These are phyloP conservation scores for Neocucurbitaria cava DNA, from an alignment of 2,329 filamentous ascomycete genomes.

Conservation along the genomic window DNA sequence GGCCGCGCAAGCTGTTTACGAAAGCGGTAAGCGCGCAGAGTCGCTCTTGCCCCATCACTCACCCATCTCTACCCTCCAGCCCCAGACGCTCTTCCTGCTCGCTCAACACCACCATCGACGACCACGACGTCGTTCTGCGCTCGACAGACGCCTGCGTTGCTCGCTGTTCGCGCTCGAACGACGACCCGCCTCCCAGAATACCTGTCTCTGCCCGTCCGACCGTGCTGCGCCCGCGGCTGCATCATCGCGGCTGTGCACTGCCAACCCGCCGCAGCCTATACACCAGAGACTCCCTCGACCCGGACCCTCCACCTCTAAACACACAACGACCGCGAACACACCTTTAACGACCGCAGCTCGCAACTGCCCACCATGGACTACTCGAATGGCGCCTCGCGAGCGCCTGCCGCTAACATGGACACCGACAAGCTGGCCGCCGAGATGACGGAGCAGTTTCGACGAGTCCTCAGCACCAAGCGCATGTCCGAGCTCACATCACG, in stretches of 20 bases:
- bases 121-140: constrained; percentile 12
- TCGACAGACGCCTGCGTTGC: constrained; percentile 13
- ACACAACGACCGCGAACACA: constrained; percentile 6
- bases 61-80: constrained; percentile 14
- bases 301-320: constrained; percentile 10
- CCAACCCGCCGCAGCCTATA: constrained; percentile 21
- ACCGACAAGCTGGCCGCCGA: constrained; percentile 67
- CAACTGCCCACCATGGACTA: constrained; percentile 43
- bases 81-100: constrained; percentile 7
- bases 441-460: constrained; percentile 83
- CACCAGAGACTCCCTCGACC: constrained; percentile 12
- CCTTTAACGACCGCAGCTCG: constrained; percentile 24
- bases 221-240: constrained; percentile 25
- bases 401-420: constrained; percentile 31
- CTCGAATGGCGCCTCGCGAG: constrained; percentile 39
- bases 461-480: constrained; percentile 83
- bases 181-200: constrained; percentile 16
- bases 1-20: constrained; percentile 17
- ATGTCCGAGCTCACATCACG: constrained; percentile 78
- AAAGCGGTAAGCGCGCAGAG: constrained; percentile 16
- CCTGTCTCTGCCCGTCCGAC: constrained; percentile 10
- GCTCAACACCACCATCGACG: constrained; percentile 6
- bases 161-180: constrained; percentile 4
- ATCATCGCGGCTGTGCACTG: constrained; percentile 31
- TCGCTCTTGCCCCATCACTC: constrained; percentile 20